Base-by-base conservation (phyloP, 371 early-diverging fungal genomes). In the Mortierella sp. region DNA sequence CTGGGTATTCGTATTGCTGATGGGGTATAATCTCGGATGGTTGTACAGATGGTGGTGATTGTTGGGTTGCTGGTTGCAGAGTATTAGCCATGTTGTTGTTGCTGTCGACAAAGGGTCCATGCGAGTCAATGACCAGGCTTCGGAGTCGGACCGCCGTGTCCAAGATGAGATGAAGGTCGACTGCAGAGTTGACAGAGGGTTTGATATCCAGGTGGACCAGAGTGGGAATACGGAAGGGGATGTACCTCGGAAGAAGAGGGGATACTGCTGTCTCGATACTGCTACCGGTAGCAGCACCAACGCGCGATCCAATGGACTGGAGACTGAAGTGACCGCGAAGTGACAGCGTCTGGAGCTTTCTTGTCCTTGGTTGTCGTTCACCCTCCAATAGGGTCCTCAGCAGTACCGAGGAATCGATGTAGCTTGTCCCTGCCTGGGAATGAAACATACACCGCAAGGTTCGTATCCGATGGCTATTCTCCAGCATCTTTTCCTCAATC, bases 121-220 rank as follows among this genome's bases (percentile, higher is more conserved):
- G 82, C 1, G 82, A 77, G 22, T 71, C 68, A 16, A 82, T 65
- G 8, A 64, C 14, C 41, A 82, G 48, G 14, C 61, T 71, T 31
- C 69, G 40, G 3, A 82, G 71, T 16, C 65, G 44, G 14, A 53
- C 9, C 4, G 82, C 82, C 7, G 74, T 74, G 26, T 82, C 72
- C 44, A 82, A 29, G 44, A 82, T 74, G 22, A 74, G 68, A 39
- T 82, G 82, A 7, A 82, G 63, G 34, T 82, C 78, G 9, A 82
- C 75, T 2, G 77, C 44, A 37, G 74, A 41, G 55, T 55, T 71
- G 31, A 65, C 67, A 0, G 71, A 47, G 19, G 82, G 74, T 0
- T 64, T 64, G 14, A 82, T 82, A 16, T 74, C 78, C 8, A 82
- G 78, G 13, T 64, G 74, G 11, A 71, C 74, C 74, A 82, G 29